Conservation (phyloP, 345 rosid species). For the Durio zibethinus region DNA sequence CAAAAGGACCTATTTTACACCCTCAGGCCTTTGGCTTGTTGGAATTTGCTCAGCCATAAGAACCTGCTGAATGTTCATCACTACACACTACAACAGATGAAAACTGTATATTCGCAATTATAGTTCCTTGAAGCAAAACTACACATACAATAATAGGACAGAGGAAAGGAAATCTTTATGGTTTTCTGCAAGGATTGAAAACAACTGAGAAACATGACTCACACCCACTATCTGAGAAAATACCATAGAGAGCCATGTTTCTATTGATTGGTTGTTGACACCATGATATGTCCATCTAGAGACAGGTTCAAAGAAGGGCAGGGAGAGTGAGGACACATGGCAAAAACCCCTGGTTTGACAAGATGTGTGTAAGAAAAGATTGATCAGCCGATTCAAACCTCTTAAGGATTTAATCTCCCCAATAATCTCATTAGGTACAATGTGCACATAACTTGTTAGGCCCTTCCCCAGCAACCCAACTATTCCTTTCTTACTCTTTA, state of each 20-base stretch:
- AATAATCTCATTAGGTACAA: background rate
- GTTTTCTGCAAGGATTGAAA: background rate
- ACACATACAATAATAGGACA: background rate
- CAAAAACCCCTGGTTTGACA: background rate
- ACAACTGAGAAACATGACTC: background rate
- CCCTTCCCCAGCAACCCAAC: background rate
- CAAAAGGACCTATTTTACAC: background rate
- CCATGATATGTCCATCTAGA: background rate
- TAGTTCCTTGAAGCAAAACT: background rate
- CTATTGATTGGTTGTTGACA: background rate
- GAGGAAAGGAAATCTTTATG: background rate
- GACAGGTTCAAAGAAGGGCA: background rate
- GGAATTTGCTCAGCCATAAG: background rate
- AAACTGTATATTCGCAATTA: background rate
- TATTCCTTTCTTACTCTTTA: background rate
- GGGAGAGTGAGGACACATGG: background rate
- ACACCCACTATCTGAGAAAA: background rate
- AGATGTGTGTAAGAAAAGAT: background rate
- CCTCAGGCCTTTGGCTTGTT: background rate
- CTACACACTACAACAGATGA: background rate
- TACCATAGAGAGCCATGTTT: background rate
- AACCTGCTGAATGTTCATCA: background rate
- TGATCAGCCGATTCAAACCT: background rate
- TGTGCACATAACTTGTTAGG: background rate
- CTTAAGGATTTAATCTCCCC: background rate